Evolutionary conservation across 2,329 filamentous ascomycete genomes (phyloP).

Genomic region (Ceratocystis smalleyi): DNA sequence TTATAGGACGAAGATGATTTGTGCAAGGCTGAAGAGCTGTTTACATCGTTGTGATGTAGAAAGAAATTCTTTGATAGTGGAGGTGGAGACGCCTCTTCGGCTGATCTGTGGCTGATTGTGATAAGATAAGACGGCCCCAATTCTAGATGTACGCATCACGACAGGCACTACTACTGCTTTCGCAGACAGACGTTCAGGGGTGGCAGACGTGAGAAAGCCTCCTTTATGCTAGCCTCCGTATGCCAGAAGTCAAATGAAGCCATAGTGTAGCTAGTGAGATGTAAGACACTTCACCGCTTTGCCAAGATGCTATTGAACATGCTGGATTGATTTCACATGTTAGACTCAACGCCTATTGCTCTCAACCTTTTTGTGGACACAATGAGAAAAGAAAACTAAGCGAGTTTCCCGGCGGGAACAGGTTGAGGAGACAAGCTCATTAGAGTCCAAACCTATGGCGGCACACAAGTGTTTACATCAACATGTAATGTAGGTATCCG

Average conservation of each 20-base stretch:
- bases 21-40: background rate
- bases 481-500: background rate
- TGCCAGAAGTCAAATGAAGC: too few relatives aligned
- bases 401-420: background rate
- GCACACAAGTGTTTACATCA: background rate
- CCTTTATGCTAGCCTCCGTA: too few relatives aligned
- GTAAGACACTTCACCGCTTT: too few relatives aligned
- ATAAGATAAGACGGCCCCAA: background rate
- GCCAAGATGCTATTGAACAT: too few relatives aligned
- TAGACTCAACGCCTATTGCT: background rate
- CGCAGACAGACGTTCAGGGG: background rate
- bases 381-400: background rate
- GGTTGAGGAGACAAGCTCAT: background rate
- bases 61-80: constrained; percentile 4
- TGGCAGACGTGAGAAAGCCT: background rate
- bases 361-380: background rate
- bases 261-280: too few relatives aligned
- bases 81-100: background rate
- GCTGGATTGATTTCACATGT: background rate
- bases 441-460: too few relatives aligned
- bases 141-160: too few relatives aligned
- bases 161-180: background rate
- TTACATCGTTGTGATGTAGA: background rate
- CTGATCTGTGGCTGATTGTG: background rate
- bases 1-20: background rate